Evolutionary conservation across 495 filamentous ascomycete genomes (phyloP).

Genomic region (Penicillium chermesinum): DNA sequence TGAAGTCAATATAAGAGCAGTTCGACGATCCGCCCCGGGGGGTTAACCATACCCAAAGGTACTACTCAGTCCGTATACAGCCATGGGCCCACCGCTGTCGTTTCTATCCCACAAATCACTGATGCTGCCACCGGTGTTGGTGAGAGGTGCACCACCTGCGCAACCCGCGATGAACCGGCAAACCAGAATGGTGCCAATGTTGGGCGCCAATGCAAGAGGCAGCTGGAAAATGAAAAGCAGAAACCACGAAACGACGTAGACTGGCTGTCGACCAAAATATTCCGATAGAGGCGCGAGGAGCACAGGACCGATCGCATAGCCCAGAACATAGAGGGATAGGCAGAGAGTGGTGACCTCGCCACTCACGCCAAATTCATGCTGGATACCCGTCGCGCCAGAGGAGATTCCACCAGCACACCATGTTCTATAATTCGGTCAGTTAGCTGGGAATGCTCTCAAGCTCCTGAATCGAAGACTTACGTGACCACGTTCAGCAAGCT

Average conservation of each 20-base stretch:
- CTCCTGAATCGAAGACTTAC: no score
- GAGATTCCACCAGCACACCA: slow-evolving; percentile 44
- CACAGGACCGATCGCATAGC: slow-evolving; percentile 49
- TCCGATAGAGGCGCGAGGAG: slow-evolving; percentile 60
- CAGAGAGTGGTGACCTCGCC: slow-evolving; percentile 40
- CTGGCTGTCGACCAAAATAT: slow-evolving; percentile 54
- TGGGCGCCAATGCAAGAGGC: slow-evolving; percentile 52
- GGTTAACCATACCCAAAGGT: slow-evolving; percentile 23
- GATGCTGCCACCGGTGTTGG: slow-evolving; percentile 42
- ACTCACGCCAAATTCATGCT: slow-evolving; percentile 36
- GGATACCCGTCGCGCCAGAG: slow-evolving; percentile 33
- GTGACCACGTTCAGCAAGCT: slow-evolving; percentile 42
- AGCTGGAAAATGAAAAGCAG: slow-evolving; percentile 56
- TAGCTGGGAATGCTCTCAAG: no score
- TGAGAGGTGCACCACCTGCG: slow-evolving; percentile 47
- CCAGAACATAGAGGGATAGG: slow-evolving; percentile 52
- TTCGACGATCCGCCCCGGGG: background rate
- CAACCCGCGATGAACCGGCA: slow-evolving; percentile 55
- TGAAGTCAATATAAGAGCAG: background rate
- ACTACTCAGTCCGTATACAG: slow-evolving; percentile 44
- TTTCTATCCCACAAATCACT: slow-evolving; percentile 40
- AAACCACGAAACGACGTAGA: slow-evolving; percentile 56
- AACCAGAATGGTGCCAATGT: slow-evolving; percentile 47
- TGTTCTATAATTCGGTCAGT: slow-evolving; percentile 14
- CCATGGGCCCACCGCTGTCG: slow-evolving; percentile 56